These are phyloP conservation scores for Metarhizium humberi DNA, from an alignment of 2,329 filamentous ascomycete genomes.

Conservation along the genomic window DNA sequence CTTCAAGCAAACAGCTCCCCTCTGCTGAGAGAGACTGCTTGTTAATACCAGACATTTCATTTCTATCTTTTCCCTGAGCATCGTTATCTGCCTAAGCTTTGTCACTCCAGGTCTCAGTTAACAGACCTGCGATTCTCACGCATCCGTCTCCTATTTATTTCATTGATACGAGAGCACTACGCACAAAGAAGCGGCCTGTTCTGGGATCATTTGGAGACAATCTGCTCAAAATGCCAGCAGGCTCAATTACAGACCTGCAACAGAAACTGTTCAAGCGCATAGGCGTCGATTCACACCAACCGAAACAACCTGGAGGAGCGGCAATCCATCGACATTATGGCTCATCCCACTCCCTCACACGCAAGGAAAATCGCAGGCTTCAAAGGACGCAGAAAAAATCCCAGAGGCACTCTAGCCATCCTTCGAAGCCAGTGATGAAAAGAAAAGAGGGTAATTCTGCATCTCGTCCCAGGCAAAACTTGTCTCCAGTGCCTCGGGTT, in stretches of 20 bases:
- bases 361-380: constrained; percentile 60
- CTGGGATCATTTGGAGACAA: not conserved
- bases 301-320: not conserved
- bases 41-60: not conserved
- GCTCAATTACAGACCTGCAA: constrained; percentile 23
- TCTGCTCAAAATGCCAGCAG: constrained; percentile 11
- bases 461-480: not conserved
- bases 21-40: too few species aligned
- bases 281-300: constrained; percentile 16
- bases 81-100: not conserved
- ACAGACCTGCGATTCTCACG: not conserved
- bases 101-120: not conserved
- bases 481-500: not conserved
- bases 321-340: not conserved
- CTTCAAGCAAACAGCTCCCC: not conserved
- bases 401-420: constrained; percentile 17
- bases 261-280: constrained; percentile 28
- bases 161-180: not conserved
- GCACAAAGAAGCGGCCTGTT: not conserved
- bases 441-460: not conserved
- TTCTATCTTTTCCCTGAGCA: not conserved
- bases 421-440: constrained; percentile 3
- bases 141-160: not conserved
- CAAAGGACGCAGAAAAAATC: constrained; percentile 53
- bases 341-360: constrained; percentile 14